Percentiles rank a stretch among this genome's conserved stretches.
phyloP scores from a whole-genome alignment of 2,329 filamentous ascomycete genomes.

The Cladosporium sp. region DNA sequence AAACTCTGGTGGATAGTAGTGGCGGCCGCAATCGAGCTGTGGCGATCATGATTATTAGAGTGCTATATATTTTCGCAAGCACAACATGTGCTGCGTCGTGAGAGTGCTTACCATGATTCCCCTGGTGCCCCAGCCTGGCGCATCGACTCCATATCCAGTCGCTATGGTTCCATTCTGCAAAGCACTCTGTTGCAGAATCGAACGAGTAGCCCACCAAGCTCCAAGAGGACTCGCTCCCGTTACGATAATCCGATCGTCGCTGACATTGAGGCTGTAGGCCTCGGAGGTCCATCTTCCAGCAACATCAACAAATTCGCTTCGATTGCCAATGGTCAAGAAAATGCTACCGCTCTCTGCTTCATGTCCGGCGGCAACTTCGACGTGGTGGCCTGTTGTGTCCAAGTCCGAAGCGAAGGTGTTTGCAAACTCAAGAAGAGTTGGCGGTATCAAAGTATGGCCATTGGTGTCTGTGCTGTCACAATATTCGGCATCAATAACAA shows the following conservation, averaged over 20 bases:
- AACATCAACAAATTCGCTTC: conserved; percentile 40
- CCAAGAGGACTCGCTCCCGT: conserved; percentile 52
- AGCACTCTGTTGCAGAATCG: conserved; percentile 50
- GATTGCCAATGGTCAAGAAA: conserved; percentile 46
- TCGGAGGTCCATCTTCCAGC: conserved; percentile 47
- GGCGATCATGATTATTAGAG: background rate
- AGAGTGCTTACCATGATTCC: conserved; percentile 21
- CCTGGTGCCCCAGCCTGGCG: conserved; percentile 42
- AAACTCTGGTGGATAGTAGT: conserved; percentile 54
- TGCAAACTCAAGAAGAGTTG: conserved; percentile 47
- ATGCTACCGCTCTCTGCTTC: conserved; percentile 26
- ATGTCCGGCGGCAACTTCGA: background rate
- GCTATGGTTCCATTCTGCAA: conserved; percentile 39
- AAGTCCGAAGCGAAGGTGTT: conserved; percentile 42
- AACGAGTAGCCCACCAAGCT: conserved; percentile 56
- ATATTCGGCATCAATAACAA: conserved; percentile 45
- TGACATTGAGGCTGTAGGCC: conserved; percentile 46
- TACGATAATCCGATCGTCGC: conserved; percentile 41
- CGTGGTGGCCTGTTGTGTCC: conserved; percentile 13
- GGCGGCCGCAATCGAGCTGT: conserved; percentile 50
- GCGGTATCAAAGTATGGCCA: conserved; percentile 51
- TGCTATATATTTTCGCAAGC: background rate
- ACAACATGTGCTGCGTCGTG: background rate
- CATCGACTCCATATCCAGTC: conserved; percentile 44
- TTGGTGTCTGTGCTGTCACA: conserved; percentile 39